Base-by-base conservation (phyloP, 2,329 filamentous ascomycete genomes). In the Capronia coronata region DNA sequence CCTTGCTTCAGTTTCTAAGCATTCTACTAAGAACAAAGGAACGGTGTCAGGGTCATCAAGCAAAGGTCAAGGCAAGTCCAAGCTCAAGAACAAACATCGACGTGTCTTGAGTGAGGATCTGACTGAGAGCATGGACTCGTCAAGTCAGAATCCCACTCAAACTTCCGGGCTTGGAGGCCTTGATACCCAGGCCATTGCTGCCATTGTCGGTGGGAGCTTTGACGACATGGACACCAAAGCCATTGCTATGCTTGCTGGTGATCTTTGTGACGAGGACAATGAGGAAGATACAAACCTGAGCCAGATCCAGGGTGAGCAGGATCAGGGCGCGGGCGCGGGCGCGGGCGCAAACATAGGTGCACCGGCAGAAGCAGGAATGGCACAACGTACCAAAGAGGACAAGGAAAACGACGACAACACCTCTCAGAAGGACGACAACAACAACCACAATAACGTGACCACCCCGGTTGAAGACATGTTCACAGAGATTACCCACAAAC, bases 401-500 rank as follows among this genome's bases (percentile, higher is more conserved):
- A 37, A 37, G 6, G 34, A 19, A 5, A 37, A 37, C 34, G 19
- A 37, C 34, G 18, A 37, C 30, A 34, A 21, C 10, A 14, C 13
- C 6, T 13, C 14, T 13, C 14, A 13, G 6, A 34, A 10, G 30
- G 30, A 13, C 30, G 9, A 34, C 14, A 16, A 3, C 30, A 34
- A 34, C 30, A 14, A 34, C 34, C 18, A 37, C 34, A 37, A 54
- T 19, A 60, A 58, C 40, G 55, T 59, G 58, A 64, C 48, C 35
- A 63, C 62, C 22, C 62, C 66, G 16, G 59, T 64, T 29, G 66
- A 71, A 25, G 56, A 61, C 10, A 43, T 46, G 14, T 54, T 50
- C 39, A 34, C 43, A 19, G 46, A 67, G 57, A 68, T 57, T 52
- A 64, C 63, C 60, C 75, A 73, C 40, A 77, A 68, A 58, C 81